Evolutionary conservation across 2,329 filamentous ascomycete genomes (phyloP).

Genomic region (Trichoderma arundinaceum): DNA sequence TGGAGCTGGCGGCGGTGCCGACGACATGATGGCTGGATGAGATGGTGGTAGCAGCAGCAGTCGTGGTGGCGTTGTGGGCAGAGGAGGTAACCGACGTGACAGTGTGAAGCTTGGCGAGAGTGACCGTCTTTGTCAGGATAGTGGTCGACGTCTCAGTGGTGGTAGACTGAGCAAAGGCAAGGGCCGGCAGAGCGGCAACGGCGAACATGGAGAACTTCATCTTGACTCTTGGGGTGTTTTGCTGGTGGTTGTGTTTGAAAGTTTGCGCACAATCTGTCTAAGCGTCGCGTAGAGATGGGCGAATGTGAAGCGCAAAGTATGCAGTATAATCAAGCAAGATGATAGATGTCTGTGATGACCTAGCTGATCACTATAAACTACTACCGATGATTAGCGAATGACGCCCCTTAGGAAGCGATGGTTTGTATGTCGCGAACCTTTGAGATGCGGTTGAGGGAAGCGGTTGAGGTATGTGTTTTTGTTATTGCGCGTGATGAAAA

Average conservation of each 20-base stretch:
- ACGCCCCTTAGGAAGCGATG: background rate
- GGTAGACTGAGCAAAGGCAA: constrained; percentile 54
- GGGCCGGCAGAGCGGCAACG: constrained; percentile 58
- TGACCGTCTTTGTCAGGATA: constrained; percentile 57
- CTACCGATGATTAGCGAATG: background rate
- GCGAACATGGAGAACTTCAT: constrained; percentile 53
- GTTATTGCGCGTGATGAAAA: constrained; percentile 29
- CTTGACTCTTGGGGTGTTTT: constrained; percentile 36
- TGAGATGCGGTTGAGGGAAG: background rate
- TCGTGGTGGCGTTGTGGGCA: constrained; percentile 45
- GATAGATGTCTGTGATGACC: constrained; percentile 9
- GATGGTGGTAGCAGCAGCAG: constrained; percentile 43
- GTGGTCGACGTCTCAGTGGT: constrained; percentile 48
- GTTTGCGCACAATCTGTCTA: constrained; percentile 38
- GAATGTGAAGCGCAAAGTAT: constrained; percentile 11
- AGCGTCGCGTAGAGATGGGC: constrained; percentile 29
- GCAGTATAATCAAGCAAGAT: constrained; percentile 13
- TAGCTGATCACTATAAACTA: background rate
- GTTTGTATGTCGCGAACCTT: background rate
- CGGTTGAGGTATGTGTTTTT: constrained; percentile 1
- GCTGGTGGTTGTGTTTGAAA: constrained; percentile 30
- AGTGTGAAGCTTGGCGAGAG: constrained; percentile 55
- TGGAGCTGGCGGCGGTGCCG: constrained; percentile 33
- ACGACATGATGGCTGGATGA: constrained; percentile 36
- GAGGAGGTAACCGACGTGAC: constrained; percentile 37